Conservation (phyloP, 2,329 filamentous ascomycete genomes). For the Pseudovirgaria hyperparasitica region DNA sequence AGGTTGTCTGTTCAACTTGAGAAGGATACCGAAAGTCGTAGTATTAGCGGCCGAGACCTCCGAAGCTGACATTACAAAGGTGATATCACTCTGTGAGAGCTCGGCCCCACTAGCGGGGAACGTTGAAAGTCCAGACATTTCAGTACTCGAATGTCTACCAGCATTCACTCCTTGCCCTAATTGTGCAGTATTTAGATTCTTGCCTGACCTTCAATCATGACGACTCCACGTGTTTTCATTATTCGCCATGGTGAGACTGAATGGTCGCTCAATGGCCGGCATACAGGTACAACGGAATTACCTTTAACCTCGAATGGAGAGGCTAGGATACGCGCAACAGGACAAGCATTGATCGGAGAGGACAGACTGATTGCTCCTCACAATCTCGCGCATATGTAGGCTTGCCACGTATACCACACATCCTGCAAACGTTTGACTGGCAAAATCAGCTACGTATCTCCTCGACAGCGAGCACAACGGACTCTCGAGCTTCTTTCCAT, state of each 20-base stretch:
- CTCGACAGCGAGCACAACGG: constrained; percentile 67
- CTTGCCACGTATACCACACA: constrained; percentile 2
- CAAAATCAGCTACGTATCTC: constrained; percentile 59
- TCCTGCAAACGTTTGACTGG: background rate
- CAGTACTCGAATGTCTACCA: no score
- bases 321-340: constrained; percentile 47
- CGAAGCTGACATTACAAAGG: no score
- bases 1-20: no score
- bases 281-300: constrained; percentile 80
- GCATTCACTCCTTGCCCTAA: no score
- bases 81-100: no score
- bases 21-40: no score
- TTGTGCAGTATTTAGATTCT: no score
- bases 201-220: no score
- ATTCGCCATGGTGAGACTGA: constrained; percentile 85
- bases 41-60: no score
- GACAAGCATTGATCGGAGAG: constrained; percentile 68
- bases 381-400: constrained; percentile 72
- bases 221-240: constrained; percentile 38
- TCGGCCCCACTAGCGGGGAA: no score
- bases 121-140: no score
- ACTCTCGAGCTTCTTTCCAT: constrained; percentile 84
- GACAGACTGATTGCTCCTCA: constrained; percentile 75
- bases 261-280: constrained; percentile 70
- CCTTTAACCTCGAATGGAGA: constrained; percentile 67